Evolutionary conservation across 257 asterid species (phyloP).

Genomic region (Fraxinus excelsior): DNA sequence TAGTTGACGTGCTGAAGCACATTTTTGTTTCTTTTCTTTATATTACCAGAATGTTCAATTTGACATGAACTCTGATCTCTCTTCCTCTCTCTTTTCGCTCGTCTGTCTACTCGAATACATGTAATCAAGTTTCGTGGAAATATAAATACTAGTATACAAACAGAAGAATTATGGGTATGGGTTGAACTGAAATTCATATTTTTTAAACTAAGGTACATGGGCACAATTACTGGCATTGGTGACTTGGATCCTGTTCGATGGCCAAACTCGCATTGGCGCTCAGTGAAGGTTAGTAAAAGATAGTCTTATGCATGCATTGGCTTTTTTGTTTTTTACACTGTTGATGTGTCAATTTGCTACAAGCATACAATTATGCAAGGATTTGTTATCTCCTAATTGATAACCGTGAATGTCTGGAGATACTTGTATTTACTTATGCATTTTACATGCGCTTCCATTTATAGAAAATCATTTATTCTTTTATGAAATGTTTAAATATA

Average conservation of each 20-base stretch:
- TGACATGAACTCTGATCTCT: not conserved
- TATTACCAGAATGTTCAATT: not conserved
- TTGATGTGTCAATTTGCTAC: not conserved
- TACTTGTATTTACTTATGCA: not conserved
- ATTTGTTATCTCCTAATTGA: not conserved
- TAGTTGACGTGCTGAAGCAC: not conserved
- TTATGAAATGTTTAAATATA: not conserved
- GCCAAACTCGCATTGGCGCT: conserved; percentile 96
- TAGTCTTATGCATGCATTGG: not conserved
- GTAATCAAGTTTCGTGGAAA: not conserved
- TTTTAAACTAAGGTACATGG: conserved; percentile 71
- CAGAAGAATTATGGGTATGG: not conserved
- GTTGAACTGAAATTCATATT: not conserved
- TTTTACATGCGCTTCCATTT: not conserved
- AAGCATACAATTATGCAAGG: not conserved
- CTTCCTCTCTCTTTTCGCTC: not conserved
- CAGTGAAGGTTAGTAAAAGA: conserved; percentile 64
- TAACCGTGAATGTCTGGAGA: not conserved
- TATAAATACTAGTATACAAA: not conserved
- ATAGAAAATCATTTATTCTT: not conserved
- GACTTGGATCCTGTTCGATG: conserved; percentile 91
- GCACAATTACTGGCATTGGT: conserved; percentile 80
- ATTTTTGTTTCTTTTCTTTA: too few relatives aligned
- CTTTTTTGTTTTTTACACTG: not conserved
- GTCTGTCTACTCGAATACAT: not conserved